These are phyloP conservation scores for Staphylotrichum longicolle DNA, from an alignment of 495 filamentous ascomycete species.

Conservation along the genomic window DNA sequence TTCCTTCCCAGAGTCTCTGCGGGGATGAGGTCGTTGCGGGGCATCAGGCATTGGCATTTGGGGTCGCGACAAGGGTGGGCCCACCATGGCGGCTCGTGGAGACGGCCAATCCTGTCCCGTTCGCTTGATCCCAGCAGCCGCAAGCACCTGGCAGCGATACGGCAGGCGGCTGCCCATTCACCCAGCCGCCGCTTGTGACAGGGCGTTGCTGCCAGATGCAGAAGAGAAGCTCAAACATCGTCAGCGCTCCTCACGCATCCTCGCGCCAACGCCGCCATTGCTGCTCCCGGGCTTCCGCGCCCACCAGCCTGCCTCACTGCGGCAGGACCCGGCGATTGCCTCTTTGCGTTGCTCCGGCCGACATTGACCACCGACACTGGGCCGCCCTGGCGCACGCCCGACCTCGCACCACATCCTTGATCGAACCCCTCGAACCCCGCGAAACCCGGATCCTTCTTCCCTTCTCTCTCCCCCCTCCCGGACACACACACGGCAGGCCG, in stretches of 20 bases:
- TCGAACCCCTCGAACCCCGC: no score
- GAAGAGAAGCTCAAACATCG: constrained; percentile 8
- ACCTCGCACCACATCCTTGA: no score
- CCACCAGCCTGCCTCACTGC: constrained; percentile 7
- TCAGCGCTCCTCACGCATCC: not conserved
- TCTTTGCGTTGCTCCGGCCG: not conserved
- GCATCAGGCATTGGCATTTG: no score
- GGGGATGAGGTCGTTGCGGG: not conserved
- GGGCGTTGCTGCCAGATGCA: constrained; percentile 15
- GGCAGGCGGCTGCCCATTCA: constrained; percentile 5
- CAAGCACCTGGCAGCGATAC: constrained; percentile 6
- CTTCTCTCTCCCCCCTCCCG: not conserved
- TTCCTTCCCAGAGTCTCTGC: no score
- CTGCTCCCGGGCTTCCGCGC: constrained; percentile 12
- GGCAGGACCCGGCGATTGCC: constrained; percentile 8
- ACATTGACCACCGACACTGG: constrained; percentile 2
- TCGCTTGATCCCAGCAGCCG: not conserved
- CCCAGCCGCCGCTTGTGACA: constrained; percentile 1
- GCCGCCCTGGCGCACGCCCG: not conserved
- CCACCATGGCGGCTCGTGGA: not conserved
- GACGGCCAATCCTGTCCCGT: not conserved
- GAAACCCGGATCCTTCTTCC: no score
- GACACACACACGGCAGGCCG: constrained; percentile 13
- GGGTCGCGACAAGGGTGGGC: not conserved
- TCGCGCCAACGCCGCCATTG: constrained; percentile 6